Base-by-base conservation (phyloP, 208 protist genomes). In the Acanthamoeba healyi region DNA sequence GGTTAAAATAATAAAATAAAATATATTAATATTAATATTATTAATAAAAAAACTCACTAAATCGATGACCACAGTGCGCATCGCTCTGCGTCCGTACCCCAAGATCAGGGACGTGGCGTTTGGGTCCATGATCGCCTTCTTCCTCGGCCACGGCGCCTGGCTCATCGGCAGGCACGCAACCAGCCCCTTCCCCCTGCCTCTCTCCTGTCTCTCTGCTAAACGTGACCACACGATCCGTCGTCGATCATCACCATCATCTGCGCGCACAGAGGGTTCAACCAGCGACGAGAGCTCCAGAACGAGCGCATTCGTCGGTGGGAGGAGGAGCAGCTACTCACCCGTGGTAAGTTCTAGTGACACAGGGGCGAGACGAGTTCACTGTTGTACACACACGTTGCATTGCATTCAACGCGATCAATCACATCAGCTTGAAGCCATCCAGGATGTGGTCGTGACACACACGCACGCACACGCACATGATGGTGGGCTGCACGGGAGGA, bases 131-230 rank as follows among this genome's bases (percentile, higher is more conserved):
- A 19, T 79, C 9, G 36, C 67, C 36, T 79, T 79, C 67, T 79
- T 79, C 67, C 67, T 79, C 67, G 29, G 29, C 22, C 67, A 79
- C 36, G 67, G 67, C 10, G 67, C 67, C 4, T 79, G 67, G 67
- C 67, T 79, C 67, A 79, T 79, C 12, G 67, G 67, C 67, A 79
- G 67, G 67, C 26, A 32, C 54, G 54, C 54, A 54, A 14, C 3
- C 17, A 26, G 0, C 54, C 22, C 14, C 54, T 2, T 17, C 17
- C 29, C 36, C 19, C 38, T 79, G 17, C 0, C 14, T 19, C 17
- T 22, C 22, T 38, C 22, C 19, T n/a, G 19, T 1, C 36, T 5
- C 9, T 0, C 22, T 24, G n/a, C n/a, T 79, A 29, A 10, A 72
- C 63, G 38, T 36, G 12, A 29, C 61, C 61, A 19, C 61, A 6